Conservation (phyloP, 192 early-diverging fungal genomes). For the Backusella tuberculispora region DNA sequence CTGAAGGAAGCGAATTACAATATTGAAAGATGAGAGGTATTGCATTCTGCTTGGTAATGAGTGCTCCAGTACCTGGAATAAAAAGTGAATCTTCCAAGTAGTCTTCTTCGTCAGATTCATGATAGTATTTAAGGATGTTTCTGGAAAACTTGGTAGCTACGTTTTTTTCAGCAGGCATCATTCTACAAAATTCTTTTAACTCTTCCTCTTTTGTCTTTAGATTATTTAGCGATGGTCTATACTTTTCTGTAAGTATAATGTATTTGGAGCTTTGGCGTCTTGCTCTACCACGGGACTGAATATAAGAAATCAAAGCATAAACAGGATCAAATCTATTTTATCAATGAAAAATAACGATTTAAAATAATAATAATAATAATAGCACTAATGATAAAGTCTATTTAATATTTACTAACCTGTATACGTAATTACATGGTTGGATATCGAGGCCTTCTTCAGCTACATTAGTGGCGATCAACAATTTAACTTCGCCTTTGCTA, state of each 20-base stretch:
- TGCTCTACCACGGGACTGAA: constrained; percentile 90
- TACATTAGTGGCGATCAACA: constrained; percentile 88
- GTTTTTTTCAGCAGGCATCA: constrained; percentile 45
- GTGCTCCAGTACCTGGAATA: constrained; percentile 67
- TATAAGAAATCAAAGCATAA: constrained; percentile 71
- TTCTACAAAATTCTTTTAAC: constrained; percentile 64
- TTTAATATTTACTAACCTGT: constrained; percentile 52
- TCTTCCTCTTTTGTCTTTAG: constrained; percentile 52
- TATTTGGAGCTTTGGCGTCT: constrained; percentile 73
- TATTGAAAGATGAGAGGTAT: constrained; percentile 68
- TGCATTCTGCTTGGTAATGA: constrained; percentile 69
- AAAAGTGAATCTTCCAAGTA: constrained; percentile 56
- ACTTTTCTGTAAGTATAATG: constrained; percentile 69
- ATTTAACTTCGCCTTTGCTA: constrained; percentile 63
- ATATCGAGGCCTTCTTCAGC: constrained; percentile 96
- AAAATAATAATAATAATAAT: not conserved
- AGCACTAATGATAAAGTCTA: not conserved
- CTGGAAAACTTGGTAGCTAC: constrained; percentile 25
- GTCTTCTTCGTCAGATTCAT: constrained; percentile 41
- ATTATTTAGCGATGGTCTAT: constrained; percentile 32
- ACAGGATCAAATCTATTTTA: constrained; percentile 71
- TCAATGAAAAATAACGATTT: not conserved
- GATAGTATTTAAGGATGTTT: constrained; percentile 21
- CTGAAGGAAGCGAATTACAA: constrained; percentile 68
- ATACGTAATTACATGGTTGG: constrained; percentile 85